Base-by-base conservation (phyloP, 1,139 yeast species). In the Geotrichum citri-aurantii region DNA sequence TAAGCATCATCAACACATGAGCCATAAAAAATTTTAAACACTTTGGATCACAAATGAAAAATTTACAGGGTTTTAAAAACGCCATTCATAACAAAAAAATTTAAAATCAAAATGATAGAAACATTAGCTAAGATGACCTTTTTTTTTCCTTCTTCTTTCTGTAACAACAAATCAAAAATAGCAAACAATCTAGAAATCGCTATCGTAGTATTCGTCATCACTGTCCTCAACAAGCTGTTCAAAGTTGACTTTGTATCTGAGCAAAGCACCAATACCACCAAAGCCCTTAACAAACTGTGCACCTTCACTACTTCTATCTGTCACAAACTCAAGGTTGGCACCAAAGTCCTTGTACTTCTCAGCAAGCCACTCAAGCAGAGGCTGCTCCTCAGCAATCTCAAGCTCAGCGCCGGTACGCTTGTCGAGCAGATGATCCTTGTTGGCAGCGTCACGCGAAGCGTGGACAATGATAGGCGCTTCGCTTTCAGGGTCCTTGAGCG, bases 281-380 rank as follows among this genome's bases (percentile, higher is more conserved):
- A 93, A 93, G 62, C 99, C 99, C 70, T 86, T 88, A 63, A 88
- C 95, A 75, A 93, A 93, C 79, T 93, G 99, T 52, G 98, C 96
- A 79, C 99, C 99, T 77, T 93, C 99, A 56, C 96, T 86, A 46
- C 97, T 88, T 77, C 89, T 86, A 78, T 93, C 99, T 56, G 98
- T 88, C 66, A 93, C 96, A 69, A 93, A 93, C 77, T 93, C 99
- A 68, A 93, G 81, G 64, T 87, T 85, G 58, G 99, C 97, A 81
- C 99, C 99, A 69, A 82, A 93, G 67, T 81, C 88, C 73, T 86
- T 88, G 78, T 93, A 93, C 76, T 90, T 89, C 77, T 92, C 99
- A 53, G 99, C 98, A 65, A 93, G 81, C 99, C 99, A 93, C 77
- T 93, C 99, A 67, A 93, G 81, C 70, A 93, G 81, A 51, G 89